Evolutionary conservation across 768 basidiomycete species (phyloP), one percentile per base, ranked within the genome.

Genomic region (Lentinula raphanica): DNA sequence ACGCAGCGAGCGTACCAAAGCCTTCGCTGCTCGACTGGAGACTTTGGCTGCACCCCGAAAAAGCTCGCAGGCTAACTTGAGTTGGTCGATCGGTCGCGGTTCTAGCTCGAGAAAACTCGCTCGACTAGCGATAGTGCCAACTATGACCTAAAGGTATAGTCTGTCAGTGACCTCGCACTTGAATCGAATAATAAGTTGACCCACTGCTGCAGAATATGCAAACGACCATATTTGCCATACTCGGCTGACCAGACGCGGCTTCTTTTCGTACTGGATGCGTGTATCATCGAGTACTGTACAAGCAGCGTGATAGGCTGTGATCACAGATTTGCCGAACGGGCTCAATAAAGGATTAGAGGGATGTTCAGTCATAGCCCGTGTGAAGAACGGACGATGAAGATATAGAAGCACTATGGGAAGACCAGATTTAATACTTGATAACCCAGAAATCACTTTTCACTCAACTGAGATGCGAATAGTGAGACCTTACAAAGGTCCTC

Each of bases 201-300:
- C n/a, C n/a, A n/a, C 82, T 38, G 81, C 76, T 15, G 85, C 78
- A 12, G 78, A 74, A 64, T 85, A 85, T 1, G 79, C 73, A 48
- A 77, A 69, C 1, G 82, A 75, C 85, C 85, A 87, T 56, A 83
- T 77, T 54, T 75, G 73, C 82, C 82, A 86, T 27, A 87, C 68
- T 15, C 84, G 76, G 38, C 77, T 68, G 49, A 77, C 73, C 11
- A 86, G 68, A 7, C 68, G 56, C 0, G 82, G 83, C 25, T 78
- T 73, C 58, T 74, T 72, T 11, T 60, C 54, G 59, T 75, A 82
- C 48, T 80, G 78, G 4, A 64, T 65, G 28, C 70, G 66, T 5
- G 78, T 80, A 29, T 68, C 68, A 32, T 71, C 66, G 15, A 85
- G 64, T 6, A 86, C 74, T 28, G 66, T 66, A 54, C 74, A 81